These are phyloP conservation scores for Tylopilus sp. DNA, from an alignment of 1,284 basidiomycete genomes.

Conservation along the genomic window DNA sequence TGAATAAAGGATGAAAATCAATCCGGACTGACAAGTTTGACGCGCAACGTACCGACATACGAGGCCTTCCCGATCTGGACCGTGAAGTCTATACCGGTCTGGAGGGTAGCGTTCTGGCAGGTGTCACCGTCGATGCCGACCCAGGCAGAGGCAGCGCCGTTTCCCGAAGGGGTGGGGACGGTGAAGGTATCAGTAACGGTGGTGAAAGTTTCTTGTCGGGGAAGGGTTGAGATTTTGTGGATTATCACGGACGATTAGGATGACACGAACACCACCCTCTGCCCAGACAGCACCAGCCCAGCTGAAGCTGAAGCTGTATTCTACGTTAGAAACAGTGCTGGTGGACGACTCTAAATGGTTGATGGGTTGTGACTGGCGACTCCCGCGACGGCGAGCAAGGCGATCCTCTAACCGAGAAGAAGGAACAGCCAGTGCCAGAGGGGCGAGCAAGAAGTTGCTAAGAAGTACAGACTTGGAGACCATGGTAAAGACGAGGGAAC, in stretches of 20 bases:
- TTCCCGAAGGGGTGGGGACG: slow-evolving; percentile 13
- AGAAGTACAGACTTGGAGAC: slow-evolving; percentile 19
- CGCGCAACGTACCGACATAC: slow-evolving; percentile 14
- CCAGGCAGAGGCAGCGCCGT: slow-evolving; percentile 18
- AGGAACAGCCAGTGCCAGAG: slow-evolving; percentile 12
- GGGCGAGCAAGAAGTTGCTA: slow-evolving; percentile 21
- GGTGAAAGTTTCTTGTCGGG: slow-evolving; percentile 17
- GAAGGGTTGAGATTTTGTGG: not conserved
- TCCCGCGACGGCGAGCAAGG: slow-evolving; percentile 13
- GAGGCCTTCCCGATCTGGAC: not conserved
- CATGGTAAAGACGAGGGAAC: slow-evolving; percentile 9
- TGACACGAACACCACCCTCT: slow-evolving; percentile 9
- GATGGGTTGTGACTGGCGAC: slow-evolving; percentile 11
- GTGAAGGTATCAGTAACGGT: slow-evolving; percentile 20
- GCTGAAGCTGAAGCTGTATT: slow-evolving; percentile 16
- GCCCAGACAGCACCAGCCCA: slow-evolving; percentile 22
- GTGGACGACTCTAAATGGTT: slow-evolving; percentile 1
- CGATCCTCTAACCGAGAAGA: slow-evolving; percentile 15
- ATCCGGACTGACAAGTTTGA: not conserved
- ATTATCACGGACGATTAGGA: not conserved
- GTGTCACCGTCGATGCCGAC: slow-evolving; percentile 25
- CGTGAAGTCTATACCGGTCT: slow-evolving; percentile 23
- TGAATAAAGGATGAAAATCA: not conserved
- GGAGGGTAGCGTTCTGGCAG: slow-evolving; percentile 15
- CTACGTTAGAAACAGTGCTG: slow-evolving; percentile 4